These are phyloP conservation scores for Glebionis coronaria DNA, from an alignment of 129 eudicot species.

Conservation along the genomic window DNA sequence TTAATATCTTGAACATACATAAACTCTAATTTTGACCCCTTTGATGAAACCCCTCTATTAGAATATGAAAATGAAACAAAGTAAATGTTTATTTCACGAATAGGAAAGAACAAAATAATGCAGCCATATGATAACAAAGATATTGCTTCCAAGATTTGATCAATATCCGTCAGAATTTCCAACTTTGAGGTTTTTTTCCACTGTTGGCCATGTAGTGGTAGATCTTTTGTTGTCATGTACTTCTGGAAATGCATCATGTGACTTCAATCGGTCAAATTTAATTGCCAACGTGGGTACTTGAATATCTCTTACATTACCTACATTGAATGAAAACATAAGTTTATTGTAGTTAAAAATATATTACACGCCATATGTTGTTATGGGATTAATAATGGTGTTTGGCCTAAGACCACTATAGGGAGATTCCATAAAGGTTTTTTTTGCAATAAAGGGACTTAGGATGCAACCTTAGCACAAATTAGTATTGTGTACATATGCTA, in stretches of 20 bases:
- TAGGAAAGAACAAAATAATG: neutral
- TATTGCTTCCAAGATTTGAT: slow-evolving; percentile 56
- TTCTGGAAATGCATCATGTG: slow-evolving; percentile 68
- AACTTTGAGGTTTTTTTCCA: slow-evolving; percentile 47
- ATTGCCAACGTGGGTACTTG: slow-evolving; percentile 93
- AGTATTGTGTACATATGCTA: too few species aligned
- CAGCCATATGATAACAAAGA: slow-evolving; percentile 49
- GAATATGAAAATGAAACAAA: slow-evolving; percentile 9
- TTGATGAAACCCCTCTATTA: slow-evolving; percentile 60
- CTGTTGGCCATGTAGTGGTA: slow-evolving; percentile 39
- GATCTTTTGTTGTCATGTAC: slow-evolving; percentile 44
- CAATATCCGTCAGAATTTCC: slow-evolving; percentile 67
- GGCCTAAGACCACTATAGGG: too few species aligned
- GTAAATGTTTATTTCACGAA: slow-evolving; percentile 5
- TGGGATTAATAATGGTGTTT: too few species aligned
- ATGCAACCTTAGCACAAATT: too few species aligned
- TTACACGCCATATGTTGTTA: slow-evolving; percentile 62
- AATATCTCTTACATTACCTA: slow-evolving; percentile 88
- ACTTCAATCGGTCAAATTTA: slow-evolving; percentile 79
- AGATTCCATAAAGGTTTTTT: too few species aligned
- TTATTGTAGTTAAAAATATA: neutral
- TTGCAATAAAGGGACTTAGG: too few species aligned
- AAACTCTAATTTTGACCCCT: slow-evolving; percentile 69
- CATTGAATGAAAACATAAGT: slow-evolving; percentile 10
- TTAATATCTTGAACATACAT: slow-evolving; percentile 85